Evolutionary conservation across 2,329 filamentous ascomycete species (phyloP).

Genomic region (Tolypocladium ovalisporum): DNA sequence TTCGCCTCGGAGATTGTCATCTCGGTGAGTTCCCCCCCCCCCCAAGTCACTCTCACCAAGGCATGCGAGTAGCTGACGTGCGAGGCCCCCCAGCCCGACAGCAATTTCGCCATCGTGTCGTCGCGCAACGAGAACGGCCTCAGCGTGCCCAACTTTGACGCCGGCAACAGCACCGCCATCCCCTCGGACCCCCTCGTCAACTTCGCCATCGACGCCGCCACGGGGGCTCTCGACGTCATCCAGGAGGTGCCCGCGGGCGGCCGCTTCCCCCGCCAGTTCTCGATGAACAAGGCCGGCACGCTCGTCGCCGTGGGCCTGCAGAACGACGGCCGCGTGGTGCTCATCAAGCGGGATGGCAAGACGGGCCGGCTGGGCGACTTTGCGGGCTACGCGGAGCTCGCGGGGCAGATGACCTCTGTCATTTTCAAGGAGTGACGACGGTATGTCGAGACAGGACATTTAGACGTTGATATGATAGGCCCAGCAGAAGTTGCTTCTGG

Average conservation of each 20-base stretch:
- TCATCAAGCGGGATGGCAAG: slow-evolving; percentile 47
- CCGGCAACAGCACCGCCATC: slow-evolving; percentile 29
- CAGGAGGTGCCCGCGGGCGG: slow-evolving; percentile 56
- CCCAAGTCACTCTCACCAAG: not conserved
- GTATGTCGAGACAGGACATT: not conserved
- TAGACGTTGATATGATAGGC: not conserved
- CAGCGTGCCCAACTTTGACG: slow-evolving; percentile 31
- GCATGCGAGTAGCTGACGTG: not conserved
- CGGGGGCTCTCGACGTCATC: slow-evolving; percentile 44
- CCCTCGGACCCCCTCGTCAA: slow-evolving; percentile 54
- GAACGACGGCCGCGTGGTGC: slow-evolving; percentile 44
- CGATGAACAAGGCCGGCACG: slow-evolving; percentile 51
- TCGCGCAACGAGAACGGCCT: slow-evolving; percentile 54
- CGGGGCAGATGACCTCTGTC: slow-evolving; percentile 33
- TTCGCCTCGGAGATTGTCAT: slow-evolving; percentile 45
- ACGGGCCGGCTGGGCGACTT: slow-evolving; percentile 46
- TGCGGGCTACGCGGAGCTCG: slow-evolving; percentile 29
- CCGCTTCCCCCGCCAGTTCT: slow-evolving; percentile 54
- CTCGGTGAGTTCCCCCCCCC: slow-evolving; percentile 36
- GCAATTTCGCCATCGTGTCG: slow-evolving; percentile 54
- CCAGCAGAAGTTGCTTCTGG: not conserved
- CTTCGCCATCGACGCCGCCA: slow-evolving; percentile 41
- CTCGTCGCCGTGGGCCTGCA: slow-evolving; percentile 58
- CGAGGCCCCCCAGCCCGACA: slow-evolving; percentile 43
- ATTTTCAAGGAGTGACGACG: slow-evolving; percentile 32